Evolutionary conservation across 768 basidiomycete species (phyloP).

Genomic region (Lactifluus echinatus): DNA sequence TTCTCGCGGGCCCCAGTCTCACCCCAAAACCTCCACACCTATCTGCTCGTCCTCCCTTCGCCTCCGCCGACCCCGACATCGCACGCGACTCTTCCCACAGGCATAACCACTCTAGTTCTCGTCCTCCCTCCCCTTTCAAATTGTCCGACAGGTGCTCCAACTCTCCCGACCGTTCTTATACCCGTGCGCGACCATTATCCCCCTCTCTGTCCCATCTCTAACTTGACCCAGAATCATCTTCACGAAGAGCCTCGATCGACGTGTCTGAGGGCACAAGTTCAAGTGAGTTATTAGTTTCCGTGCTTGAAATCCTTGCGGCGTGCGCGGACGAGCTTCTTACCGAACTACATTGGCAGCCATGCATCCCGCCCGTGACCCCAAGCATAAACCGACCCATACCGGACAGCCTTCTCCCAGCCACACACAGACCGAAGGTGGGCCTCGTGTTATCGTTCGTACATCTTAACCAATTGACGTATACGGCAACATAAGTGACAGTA

Average conservation of each 20-base stretch:
- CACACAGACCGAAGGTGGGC: slow-evolving; percentile 16
- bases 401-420: slow-evolving; percentile 15
- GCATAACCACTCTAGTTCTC: slow-evolving; percentile 34
- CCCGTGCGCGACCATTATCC: slow-evolving; percentile 12
- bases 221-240: slow-evolving; percentile 12
- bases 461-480: slow-evolving; percentile 13
- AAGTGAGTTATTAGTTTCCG: slow-evolving; percentile 4
- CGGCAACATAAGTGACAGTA: slow-evolving; percentile 26
- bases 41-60: slow-evolving; percentile 20
- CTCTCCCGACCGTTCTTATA: slow-evolving; percentile 22
- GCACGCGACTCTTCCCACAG: slow-evolving; percentile 28
- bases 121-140: slow-evolving; percentile 58
- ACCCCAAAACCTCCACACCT: slow-evolving; percentile 19
- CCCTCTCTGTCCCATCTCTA: background rate
- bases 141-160: slow-evolving; percentile 54
- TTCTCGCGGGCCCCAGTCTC: slow-evolving; percentile 39
- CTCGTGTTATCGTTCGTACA: slow-evolving; percentile 17
- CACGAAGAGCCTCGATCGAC: slow-evolving; percentile 14
- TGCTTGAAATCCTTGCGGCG: background rate
- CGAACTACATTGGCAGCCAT: slow-evolving; percentile 5
- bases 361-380: slow-evolving; percentile 14
- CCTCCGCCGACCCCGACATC: slow-evolving; percentile 18
- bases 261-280: slow-evolving; percentile 14
- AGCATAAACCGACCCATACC: slow-evolving; percentile 14
- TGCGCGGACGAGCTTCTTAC: background rate